Evolutionary conservation across 176 grass and related monocot genomes (phyloP).

Genomic region (Triticum turgidum): DNA sequence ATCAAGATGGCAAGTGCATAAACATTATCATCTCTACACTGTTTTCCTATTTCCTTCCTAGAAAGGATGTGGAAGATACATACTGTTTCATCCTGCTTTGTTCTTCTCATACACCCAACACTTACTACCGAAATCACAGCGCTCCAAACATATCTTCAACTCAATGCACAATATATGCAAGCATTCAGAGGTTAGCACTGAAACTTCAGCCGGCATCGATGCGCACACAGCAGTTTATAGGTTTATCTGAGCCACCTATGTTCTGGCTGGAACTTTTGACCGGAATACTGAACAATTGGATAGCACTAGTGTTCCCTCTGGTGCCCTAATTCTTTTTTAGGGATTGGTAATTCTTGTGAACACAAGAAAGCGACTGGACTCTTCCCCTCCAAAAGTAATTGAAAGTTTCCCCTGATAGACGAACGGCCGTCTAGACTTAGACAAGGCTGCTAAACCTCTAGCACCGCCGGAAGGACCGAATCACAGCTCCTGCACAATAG

Average conservation of each 20-base stretch:
- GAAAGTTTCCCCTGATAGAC: neutral
- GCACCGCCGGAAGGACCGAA: neutral
- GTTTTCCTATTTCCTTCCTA: neutral
- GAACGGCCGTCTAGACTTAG: neutral
- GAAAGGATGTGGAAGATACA: neutral
- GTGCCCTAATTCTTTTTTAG: conserved; percentile 18
- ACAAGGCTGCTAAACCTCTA: neutral
- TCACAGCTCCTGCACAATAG: neutral
- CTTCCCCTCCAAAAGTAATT: neutral
- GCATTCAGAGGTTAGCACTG: neutral
- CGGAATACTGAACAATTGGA: neutral
- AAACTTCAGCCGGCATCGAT: neutral
- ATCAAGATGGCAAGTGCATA: neutral
- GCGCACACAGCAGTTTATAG: neutral
- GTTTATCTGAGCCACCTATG: neutral
- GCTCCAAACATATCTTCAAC: neutral
- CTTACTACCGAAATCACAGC: neutral
- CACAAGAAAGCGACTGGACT: neutral
- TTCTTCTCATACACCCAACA: neutral
- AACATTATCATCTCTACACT: neutral
- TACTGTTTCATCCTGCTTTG: neutral
- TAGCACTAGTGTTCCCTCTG: neutral
- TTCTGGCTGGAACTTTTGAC: neutral
- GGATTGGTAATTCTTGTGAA: conserved; percentile 8
- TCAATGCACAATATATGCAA: conserved; percentile 10